Base-by-base conservation (phyloP, 768 basidiomycete genomes). In the Lyophyllum shimeji region DNA sequence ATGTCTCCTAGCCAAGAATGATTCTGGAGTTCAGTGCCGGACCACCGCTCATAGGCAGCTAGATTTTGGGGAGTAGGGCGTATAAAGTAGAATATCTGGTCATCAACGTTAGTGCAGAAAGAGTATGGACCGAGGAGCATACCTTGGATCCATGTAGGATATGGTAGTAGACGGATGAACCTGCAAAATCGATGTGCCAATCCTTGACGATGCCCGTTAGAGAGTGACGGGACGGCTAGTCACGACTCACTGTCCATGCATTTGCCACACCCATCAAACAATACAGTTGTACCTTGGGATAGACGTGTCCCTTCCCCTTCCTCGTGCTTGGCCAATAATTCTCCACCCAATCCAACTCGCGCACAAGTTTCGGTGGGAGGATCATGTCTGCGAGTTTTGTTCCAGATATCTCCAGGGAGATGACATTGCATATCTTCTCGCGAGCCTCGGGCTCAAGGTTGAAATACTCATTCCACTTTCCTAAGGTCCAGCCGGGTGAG, bases 101-200 rank as follows among this genome's bases (percentile, higher is more conserved):
- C 46, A 21, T 62, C n/a, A 45, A 34, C 33, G 48, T 39, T 18
- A 50, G 21, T 50, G 3, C 37, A 43, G 23, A 13, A 40, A 42
- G 23, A 13, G 39, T 24, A 21, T 33, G 37, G 24, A 50, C 42
- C 37, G 12, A 39, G n/a, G 50, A 74, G 18, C 21, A 46, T 60
- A 86, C 95, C 82, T 94, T 97, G 53, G 85, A 80, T 24, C 95
- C 95, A 42, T 76, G 81, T 18, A 97, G 78, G 57, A 99, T 87
- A 63, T 98, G 95, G 66, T 98, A 98, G 70, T 96, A 98, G n/a
- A 95, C 96, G 1, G 91, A 96, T 1, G 92, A 95, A 0, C 95
- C 97, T 20, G 96, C 96, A 67, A 99, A 98, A 73, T 99, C 97
- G 57, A 98, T 78, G 65, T 99, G 96, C 97, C 95, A 98, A 67